phyloP scores from a whole-genome alignment of 1,284 basidiomycete species.

The Cutaneotrichosporon mucoides region DNA sequence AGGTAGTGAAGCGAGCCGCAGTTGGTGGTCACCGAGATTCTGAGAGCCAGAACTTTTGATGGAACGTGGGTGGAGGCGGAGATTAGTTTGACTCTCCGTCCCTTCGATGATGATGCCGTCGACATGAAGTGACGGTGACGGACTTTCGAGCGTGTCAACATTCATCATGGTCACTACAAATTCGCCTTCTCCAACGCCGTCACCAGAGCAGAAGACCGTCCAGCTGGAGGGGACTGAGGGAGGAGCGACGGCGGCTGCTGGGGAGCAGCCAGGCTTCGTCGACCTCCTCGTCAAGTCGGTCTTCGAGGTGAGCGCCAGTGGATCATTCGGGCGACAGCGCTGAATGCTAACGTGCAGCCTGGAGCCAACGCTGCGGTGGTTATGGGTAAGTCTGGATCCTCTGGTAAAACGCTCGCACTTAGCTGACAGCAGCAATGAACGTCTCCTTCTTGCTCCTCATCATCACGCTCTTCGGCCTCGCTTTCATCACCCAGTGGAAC shows the following conservation, averaged over 20 bases:
- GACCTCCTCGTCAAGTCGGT: constrained; percentile 38
- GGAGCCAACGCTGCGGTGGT: constrained; percentile 43
- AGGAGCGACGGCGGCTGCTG: not conserved
- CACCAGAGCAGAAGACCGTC: constrained; percentile 6
- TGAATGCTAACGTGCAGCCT: constrained; percentile 25
- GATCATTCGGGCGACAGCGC: not conserved
- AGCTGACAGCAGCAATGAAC: constrained; percentile 43
- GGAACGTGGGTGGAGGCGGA: constrained; percentile 2
- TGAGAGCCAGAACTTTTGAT: constrained; percentile 13
- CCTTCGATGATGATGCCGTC: not conserved
- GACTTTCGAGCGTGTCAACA: not conserved
- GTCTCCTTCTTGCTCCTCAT: constrained; percentile 46
- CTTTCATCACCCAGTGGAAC: constrained; percentile 42
- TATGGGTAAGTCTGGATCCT: constrained; percentile 26
- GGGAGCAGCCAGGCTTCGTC: constrained; percentile 32
- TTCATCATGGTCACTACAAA: constrained; percentile 18
- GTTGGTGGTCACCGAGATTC: too few relatives aligned
- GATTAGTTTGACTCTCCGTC: constrained; percentile 5
- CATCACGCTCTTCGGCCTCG: constrained; percentile 40
- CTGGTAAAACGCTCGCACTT: not conserved
- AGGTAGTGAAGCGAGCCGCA: too few relatives aligned
- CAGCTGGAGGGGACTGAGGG: not conserved
- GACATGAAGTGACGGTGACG: not conserved
- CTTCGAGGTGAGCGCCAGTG: constrained; percentile 36
- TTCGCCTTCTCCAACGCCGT: constrained; percentile 17